Conservation (phyloP, 352 stramenopile genomes). For the Pythium coloratum region DNA sequence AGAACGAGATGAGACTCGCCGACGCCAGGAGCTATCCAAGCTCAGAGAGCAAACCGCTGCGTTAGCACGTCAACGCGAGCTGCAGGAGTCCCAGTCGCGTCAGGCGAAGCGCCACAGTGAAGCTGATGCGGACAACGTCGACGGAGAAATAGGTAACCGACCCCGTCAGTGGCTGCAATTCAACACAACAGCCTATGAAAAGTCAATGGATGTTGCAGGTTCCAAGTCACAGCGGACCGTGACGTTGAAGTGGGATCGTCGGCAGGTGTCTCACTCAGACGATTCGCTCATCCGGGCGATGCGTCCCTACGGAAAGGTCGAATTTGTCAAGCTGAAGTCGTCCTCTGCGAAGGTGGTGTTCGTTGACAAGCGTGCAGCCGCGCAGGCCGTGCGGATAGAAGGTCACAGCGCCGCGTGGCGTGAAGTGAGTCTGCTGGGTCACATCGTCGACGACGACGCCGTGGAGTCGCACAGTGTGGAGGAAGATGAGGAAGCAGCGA, state of each 20-base stretch:
- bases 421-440: constrained; percentile 69
- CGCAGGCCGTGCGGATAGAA: constrained; percentile 63
- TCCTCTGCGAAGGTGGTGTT: constrained; percentile 74
- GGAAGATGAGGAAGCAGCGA: constrained; percentile 13
- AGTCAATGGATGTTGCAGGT: constrained; percentile 4
- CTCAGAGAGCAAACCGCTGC: constrained; percentile 42
- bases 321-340: constrained; percentile 68
- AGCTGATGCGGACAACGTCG: constrained; percentile 24
- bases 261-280: constrained; percentile 68
- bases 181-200: neutral
- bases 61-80: constrained; percentile 50
- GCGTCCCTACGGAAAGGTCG: constrained; percentile 63
- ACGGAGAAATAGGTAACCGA: constrained; percentile 3
- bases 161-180: neutral
- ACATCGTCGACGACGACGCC: constrained; percentile 65
- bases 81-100: constrained; percentile 47
- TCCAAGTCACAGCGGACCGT: constrained; percentile 72
- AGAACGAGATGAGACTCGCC: constrained; percentile 17
- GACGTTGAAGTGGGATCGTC: constrained; percentile 78
- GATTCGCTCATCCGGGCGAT: constrained; percentile 64
- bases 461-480: constrained; percentile 7
- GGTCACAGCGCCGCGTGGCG: constrained; percentile 69
- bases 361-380: constrained; percentile 40
- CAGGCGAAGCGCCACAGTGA: constrained; percentile 46
- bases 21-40: constrained; percentile 50